phyloP scores from a whole-genome alignment of 495 filamentous ascomycete genomes.

The Rostrohypoxylon terebratum region DNA sequence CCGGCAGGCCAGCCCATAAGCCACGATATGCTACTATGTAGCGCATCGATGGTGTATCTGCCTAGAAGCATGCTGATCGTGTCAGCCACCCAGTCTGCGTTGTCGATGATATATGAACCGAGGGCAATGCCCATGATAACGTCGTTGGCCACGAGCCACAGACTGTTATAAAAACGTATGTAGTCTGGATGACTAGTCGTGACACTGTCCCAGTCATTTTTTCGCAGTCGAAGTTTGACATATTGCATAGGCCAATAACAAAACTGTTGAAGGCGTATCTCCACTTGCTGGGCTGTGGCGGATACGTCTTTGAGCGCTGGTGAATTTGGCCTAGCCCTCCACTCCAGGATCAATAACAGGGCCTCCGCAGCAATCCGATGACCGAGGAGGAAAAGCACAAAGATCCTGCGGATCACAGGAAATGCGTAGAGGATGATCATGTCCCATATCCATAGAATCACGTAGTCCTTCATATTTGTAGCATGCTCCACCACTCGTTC shows the following conservation, averaged over 20 bases:
- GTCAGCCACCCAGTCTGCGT: conserved; percentile 83
- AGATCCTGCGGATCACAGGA: conserved; percentile 77
- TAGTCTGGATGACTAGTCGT: conserved; percentile 97
- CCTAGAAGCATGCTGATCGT: conserved; percentile 83
- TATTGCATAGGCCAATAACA: conserved; percentile 99
- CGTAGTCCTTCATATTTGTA: conserved; percentile 80
- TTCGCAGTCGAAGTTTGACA: conserved; percentile 85
- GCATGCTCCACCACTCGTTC: conserved; percentile 96
- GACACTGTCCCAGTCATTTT: conserved; percentile 94
- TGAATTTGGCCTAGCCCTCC: conserved; percentile 81
- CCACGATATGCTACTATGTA: conserved; percentile 92
- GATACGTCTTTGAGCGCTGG: conserved; percentile 95
- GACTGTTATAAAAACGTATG: conserved; percentile 98
- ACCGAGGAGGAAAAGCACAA: conserved; percentile 81
- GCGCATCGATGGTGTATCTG: conserved; percentile 86
- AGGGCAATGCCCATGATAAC: conserved; percentile 98
- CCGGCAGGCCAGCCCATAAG: conserved; percentile 98
- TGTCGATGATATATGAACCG: conserved; percentile 97
- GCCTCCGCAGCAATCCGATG: conserved; percentile 85
- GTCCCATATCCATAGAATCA: conserved; percentile 75
- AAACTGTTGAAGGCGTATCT: conserved; percentile 97
- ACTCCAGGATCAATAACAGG: conserved; percentile 84
- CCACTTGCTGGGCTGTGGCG: conserved; percentile 97
- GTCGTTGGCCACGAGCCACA: conserved; percentile 99
- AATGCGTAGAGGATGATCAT: conserved; percentile 80